Base-by-base conservation (phyloP, 192 early-diverging fungal species). In the Linnemannia elongata region DNA sequence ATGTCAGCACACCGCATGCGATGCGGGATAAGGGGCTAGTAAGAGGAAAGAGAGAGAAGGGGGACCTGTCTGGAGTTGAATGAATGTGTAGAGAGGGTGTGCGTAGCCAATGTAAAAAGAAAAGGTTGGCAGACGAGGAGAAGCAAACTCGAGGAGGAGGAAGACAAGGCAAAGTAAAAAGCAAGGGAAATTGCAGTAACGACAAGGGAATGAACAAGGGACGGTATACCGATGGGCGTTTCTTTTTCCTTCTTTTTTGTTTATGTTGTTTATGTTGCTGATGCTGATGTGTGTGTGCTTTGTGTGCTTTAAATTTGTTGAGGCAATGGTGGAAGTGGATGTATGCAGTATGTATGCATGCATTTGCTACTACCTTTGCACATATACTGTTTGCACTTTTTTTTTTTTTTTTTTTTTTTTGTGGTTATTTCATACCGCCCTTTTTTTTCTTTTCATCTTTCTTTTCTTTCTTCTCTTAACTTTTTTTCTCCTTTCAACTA, bases 1-100 rank as follows among this genome's bases (percentile, higher is more conserved):
- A 66, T 66, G 60, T 66, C 60, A 66, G 60, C 60, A 66, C 30
- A 33, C 30, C 35, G 60, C 30, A 66, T 66, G 60, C 30, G 60
- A 66, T 35, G 60, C 60, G 27, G 10, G 12, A 27, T 15, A 66
- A 66, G 60, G 27, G 60, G 49, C 49, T 52, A 52, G 49, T 52
- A 52, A 18, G 49, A 52, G 49, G 49, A 20, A 22, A 22, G 17
- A 52, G 20, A 20, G 47, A 17, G 49, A 52, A 22, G 49, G 49
- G 49, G 49, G 18, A 52, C 49, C 49, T 52, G 18, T 2, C 49
- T 52, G 49, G 49, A 45, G 17, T 20, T 20, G 49, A 18, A 5
- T 52, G 44, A 45, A 13, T 45, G 44, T 1, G 13, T 13, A 15
- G 17, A 17, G 15, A 18, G 18, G 6, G 15, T 52, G 18, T 52